Evolutionary conservation across 179 eudicot genomes (phyloP).

Genomic region (Beta lomatogona): DNA sequence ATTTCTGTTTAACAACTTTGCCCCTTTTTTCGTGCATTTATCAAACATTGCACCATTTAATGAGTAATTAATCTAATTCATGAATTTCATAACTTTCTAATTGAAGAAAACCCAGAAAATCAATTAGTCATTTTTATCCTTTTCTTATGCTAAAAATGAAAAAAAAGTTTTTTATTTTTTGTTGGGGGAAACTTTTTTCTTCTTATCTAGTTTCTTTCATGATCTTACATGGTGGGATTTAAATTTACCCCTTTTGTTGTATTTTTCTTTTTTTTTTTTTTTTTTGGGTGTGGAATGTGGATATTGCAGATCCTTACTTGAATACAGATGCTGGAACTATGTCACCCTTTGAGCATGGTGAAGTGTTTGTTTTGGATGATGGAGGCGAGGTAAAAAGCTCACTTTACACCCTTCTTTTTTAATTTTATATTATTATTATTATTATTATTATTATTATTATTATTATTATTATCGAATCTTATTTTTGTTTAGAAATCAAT

Average conservation of each 20-base stretch:
- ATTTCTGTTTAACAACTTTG: background rate
- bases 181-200: background rate
- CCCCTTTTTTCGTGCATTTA: background rate
- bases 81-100: background rate
- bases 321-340: constrained; percentile 98
- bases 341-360: constrained; percentile 99
- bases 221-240: constrained; percentile 15
- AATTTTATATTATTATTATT: too few relatives aligned
- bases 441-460: background rate
- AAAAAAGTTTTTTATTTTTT: background rate
- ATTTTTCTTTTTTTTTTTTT: background rate
- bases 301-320: constrained; percentile 81
- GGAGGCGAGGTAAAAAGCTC: constrained; percentile 85
- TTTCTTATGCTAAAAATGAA: too few relatives aligned
- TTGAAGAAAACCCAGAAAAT: background rate
- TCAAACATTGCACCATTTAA: constrained; percentile 17
- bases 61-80: constrained; percentile 3
- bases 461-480: constrained; percentile 7
- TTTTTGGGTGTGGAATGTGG: constrained; percentile 6
- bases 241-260: background rate
- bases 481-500: constrained; percentile 6
- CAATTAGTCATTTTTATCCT: background rate
- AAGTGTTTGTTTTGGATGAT: constrained; percentile 90
- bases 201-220: constrained; percentile 22
- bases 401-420: background rate